phyloP scores from a whole-genome alignment of 306 rosid genomes.

The Lagenaria siceraria region DNA sequence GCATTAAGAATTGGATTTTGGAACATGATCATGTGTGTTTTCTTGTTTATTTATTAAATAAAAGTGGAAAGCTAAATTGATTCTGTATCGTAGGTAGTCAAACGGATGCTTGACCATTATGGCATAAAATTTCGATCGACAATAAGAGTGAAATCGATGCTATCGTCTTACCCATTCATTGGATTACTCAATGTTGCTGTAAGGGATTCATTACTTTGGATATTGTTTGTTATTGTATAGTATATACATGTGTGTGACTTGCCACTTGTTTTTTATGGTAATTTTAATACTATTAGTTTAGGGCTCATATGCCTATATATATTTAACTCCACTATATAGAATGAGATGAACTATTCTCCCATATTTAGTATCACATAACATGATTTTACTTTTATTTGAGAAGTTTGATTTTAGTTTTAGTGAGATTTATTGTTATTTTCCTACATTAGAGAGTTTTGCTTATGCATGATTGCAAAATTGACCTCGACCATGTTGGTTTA shows the following conservation, averaged over 20 bases:
- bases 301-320: not conserved
- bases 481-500: not conserved
- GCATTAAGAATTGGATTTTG: not conserved
- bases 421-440: not conserved
- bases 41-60: slow-evolving; percentile 9
- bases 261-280: not conserved
- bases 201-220: slow-evolving; percentile 22
- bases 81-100: slow-evolving; percentile 49
- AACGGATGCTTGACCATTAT: slow-evolving; percentile 56
- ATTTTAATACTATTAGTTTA: not conserved
- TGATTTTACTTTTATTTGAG: not conserved
- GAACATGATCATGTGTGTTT: not conserved
- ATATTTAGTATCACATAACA: not conserved
- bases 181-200: slow-evolving; percentile 78
- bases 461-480: not conserved
- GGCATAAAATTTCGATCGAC: slow-evolving; percentile 7
- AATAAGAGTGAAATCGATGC: slow-evolving; percentile 19
- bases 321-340: not conserved
- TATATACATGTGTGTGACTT: not conserved
- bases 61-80: slow-evolving; percentile 9
- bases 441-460: not conserved
- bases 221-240: not conserved
- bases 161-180: slow-evolving; percentile 48
- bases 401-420: not conserved
- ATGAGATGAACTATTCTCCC: not conserved